Evolutionary conservation across 2,329 filamentous ascomycete genomes (phyloP).

Genomic region (Phaeosphaeria sp.): DNA sequence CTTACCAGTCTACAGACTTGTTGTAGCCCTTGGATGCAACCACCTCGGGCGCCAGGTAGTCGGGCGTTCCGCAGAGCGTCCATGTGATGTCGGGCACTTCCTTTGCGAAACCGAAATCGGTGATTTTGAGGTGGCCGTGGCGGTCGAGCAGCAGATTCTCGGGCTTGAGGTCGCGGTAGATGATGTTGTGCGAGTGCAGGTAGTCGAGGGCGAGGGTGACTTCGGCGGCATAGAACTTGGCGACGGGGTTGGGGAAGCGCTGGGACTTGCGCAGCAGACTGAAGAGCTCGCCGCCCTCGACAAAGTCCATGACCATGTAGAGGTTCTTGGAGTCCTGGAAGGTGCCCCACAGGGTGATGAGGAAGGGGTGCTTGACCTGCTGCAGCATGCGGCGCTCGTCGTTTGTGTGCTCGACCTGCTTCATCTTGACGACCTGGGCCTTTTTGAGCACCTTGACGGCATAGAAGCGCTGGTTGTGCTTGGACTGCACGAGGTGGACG

Average conservation of each 20-base stretch:
- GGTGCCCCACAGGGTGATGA: slow-evolving; percentile 97
- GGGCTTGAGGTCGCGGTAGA: slow-evolving; percentile 96
- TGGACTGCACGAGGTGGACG: slow-evolving; percentile 95
- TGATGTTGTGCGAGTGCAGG: slow-evolving; percentile 91
- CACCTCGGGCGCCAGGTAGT: slow-evolving; percentile 96
- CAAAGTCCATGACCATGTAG: slow-evolving; percentile 99
- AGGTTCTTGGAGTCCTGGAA: slow-evolving; percentile 95
- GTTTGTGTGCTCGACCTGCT: slow-evolving; percentile 99
- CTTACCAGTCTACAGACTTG: slow-evolving; percentile 98
- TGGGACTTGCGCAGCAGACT: slow-evolving; percentile 94
- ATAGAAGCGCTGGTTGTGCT: slow-evolving; percentile 98
- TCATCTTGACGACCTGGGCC: slow-evolving; percentile 99
- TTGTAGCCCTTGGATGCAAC: slow-evolving; percentile 99
- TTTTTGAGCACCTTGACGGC: slow-evolving; percentile 99
- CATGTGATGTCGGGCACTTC: slow-evolving; percentile 98
- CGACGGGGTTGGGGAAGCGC: slow-evolving; percentile 98
- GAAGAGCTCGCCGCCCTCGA: slow-evolving; percentile 97
- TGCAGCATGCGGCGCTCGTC: slow-evolving; percentile 96
- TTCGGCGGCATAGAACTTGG: slow-evolving; percentile 98
- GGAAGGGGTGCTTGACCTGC: slow-evolving; percentile 95
- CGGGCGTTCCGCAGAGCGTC: slow-evolving; percentile 96
- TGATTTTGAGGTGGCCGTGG: slow-evolving; percentile 95
- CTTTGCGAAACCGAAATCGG: slow-evolving; percentile 98
- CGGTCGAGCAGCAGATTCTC: slow-evolving; percentile 91
- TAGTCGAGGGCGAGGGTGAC: slow-evolving; percentile 96